A percentile compares a stretch with the other conserved stretches of the same genome.
Conservation (phyloP, 108 stramenopile species). For the Cyclostephanos tholiformis region DNA sequence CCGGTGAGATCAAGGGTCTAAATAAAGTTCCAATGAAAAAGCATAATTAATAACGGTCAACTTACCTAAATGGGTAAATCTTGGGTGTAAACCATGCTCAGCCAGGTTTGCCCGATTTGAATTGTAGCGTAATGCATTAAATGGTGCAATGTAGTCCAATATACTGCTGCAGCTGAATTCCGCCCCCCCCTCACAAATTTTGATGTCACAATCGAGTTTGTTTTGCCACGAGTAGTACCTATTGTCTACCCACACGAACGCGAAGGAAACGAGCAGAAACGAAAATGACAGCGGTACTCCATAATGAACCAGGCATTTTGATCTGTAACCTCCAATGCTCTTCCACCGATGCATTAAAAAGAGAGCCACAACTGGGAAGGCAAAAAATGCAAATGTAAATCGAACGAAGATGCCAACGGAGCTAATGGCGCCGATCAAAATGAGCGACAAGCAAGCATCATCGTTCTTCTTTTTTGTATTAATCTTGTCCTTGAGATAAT, state of each 20-base stretch:
- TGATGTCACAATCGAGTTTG: not conserved
- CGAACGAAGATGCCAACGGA: conserved; percentile 71
- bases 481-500: conserved; percentile 5
- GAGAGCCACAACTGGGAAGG: conserved; percentile 52
- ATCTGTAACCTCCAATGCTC: conserved; percentile 20
- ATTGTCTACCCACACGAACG: conserved; percentile 49
- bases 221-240: conserved; percentile 46
- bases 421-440: conserved; percentile 57
- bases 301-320: conserved; percentile 9
- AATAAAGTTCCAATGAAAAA: not conserved
- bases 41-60: not conserved
- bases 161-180: conserved; percentile 6
- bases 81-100: conserved; percentile 79
- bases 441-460: conserved; percentile 3
- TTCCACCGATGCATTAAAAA: conserved; percentile 42
- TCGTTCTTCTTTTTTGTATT: not conserved
- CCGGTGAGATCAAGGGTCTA: not conserved
- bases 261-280: conserved; percentile 38
- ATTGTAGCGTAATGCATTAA: conserved; percentile 80
- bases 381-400: conserved; percentile 81
- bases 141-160: conserved; percentile 58
- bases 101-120: conserved; percentile 64
- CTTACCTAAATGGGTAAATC: conserved; percentile 62
- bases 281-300: conserved; percentile 11
- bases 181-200: not conserved